Conservation (phyloP, 2,329 filamentous ascomycete species). For the Ophiostoma sp. region DNA sequence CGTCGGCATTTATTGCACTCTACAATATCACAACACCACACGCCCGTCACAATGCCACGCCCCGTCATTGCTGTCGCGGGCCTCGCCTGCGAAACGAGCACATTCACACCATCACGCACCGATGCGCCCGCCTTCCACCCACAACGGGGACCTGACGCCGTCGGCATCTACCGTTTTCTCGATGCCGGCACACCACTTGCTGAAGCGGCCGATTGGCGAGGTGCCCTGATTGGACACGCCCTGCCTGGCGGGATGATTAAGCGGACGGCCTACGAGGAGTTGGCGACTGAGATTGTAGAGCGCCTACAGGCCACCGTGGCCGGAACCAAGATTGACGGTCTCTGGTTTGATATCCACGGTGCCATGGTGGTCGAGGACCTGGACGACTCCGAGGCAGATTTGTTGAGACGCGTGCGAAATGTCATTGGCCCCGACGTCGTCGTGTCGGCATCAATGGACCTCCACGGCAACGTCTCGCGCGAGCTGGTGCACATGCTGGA, state of each 20-base stretch:
- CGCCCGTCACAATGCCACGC: conserved; percentile 18
- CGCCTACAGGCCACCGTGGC: conserved; percentile 43
- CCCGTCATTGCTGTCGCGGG: conserved; percentile 54
- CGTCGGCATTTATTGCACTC: too few species aligned
- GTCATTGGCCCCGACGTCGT: conserved; percentile 49
- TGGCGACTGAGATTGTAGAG: conserved; percentile 44
- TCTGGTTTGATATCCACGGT: conserved; percentile 59
- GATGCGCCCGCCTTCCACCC: conserved; percentile 51
- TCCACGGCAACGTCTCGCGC: conserved; percentile 56
- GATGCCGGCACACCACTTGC: conserved; percentile 44
- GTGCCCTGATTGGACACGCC: conserved; percentile 53
- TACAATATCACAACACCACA: not conserved
- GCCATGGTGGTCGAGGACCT: conserved; percentile 55
- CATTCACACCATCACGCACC: conserved; percentile 53
- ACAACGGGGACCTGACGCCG: conserved; percentile 44
- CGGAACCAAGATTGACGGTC: conserved; percentile 43
- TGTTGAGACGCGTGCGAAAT: conserved; percentile 46
- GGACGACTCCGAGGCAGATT: conserved; percentile 50
- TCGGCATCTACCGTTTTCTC: conserved; percentile 49
- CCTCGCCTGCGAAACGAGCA: conserved; percentile 55
- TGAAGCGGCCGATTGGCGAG: conserved; percentile 49
- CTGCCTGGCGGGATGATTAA: conserved; percentile 52
- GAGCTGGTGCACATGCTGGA: conserved; percentile 51
- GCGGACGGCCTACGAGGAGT: conserved; percentile 47
- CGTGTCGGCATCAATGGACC: conserved; percentile 56